Conservation (phyloP, 75 land plant species). For the Adiantum capillusveneris region DNA sequence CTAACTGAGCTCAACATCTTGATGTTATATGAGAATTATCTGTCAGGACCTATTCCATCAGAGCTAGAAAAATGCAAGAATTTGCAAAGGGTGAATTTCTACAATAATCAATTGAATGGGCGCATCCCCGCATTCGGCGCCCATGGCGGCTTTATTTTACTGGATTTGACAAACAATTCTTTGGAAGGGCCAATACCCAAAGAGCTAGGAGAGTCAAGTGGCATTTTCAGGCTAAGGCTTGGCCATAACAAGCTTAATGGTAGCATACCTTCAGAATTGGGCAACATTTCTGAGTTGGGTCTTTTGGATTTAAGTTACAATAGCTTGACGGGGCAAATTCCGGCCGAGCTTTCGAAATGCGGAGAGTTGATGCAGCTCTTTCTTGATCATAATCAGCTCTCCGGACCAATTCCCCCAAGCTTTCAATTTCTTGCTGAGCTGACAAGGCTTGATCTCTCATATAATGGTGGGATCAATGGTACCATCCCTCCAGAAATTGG, state of each 20-base stretch:
- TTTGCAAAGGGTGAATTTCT: constrained; percentile 54
- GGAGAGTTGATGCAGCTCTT: constrained; percentile 50
- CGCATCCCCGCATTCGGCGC: constrained; percentile 47
- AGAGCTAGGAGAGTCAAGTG: constrained; percentile 47
- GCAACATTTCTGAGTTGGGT: constrained; percentile 49
- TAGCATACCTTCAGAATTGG: constrained; percentile 44
- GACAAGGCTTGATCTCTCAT: constrained; percentile 63
- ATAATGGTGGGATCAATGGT: constrained; percentile 46
- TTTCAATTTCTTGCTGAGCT: constrained; percentile 45
- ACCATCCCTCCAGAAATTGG: constrained; percentile 50
- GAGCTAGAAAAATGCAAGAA: constrained; percentile 38
- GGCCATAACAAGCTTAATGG: constrained; percentile 59
- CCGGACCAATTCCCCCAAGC: constrained; percentile 54
- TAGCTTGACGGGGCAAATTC: constrained; percentile 46
- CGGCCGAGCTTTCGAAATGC: constrained; percentile 49
- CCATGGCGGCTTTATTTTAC: constrained; percentile 35
- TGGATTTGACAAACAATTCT: constrained; percentile 66
- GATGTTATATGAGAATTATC: constrained; percentile 54
- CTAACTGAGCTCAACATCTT: constrained; percentile 38
- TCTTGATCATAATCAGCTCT: constrained; percentile 51
- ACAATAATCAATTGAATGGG: constrained; percentile 62
- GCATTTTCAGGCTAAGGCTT: constrained; percentile 47
- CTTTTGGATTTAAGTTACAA: constrained; percentile 63
- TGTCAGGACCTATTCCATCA: constrained; percentile 54
- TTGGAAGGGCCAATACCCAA: constrained; percentile 48